phyloP scores from a whole-genome alignment of 306 rosid species.

The Quercus robur region DNA sequence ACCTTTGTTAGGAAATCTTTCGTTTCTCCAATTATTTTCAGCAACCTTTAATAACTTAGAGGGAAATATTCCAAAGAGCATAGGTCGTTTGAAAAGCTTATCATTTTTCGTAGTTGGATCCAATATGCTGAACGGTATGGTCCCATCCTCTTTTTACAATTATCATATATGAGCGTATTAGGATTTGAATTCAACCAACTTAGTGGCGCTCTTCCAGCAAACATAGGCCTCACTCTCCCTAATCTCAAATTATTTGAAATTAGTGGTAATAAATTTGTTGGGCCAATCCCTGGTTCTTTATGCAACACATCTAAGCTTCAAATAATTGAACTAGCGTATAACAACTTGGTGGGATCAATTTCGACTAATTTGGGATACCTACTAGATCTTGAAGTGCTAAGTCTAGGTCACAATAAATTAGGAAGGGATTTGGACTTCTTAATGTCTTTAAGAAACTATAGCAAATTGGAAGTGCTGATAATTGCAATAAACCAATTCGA shows the following conservation, averaged over 20 bases:
- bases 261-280: too few relatives aligned
- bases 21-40: background rate
- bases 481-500: background rate
- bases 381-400: background rate
- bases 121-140: slow-evolving; percentile 13
- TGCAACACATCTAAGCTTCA: too few relatives aligned
- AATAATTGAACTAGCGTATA: background rate
- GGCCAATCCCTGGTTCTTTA: too few relatives aligned
- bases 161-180: slow-evolving; percentile 1
- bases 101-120: background rate
- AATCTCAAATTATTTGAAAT: background rate
- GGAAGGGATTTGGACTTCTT: slow-evolving; percentile 9
- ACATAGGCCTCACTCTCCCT: background rate
- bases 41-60: background rate
- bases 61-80: slow-evolving; percentile 9
- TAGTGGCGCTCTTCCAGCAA: background rate
- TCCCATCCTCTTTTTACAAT: slow-evolving; percentile 26
- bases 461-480: background rate
- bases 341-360: slow-evolving; percentile 3
- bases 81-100: background rate
- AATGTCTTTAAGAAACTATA: background rate
- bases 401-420: background rate
- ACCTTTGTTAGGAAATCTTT: slow-evolving; percentile 7
- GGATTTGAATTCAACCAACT: background rate
- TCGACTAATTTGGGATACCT: background rate